These are phyloP conservation scores for Annulohypoxylon nitens DNA, from an alignment of 495 filamentous ascomycete species.

Conservation along the genomic window DNA sequence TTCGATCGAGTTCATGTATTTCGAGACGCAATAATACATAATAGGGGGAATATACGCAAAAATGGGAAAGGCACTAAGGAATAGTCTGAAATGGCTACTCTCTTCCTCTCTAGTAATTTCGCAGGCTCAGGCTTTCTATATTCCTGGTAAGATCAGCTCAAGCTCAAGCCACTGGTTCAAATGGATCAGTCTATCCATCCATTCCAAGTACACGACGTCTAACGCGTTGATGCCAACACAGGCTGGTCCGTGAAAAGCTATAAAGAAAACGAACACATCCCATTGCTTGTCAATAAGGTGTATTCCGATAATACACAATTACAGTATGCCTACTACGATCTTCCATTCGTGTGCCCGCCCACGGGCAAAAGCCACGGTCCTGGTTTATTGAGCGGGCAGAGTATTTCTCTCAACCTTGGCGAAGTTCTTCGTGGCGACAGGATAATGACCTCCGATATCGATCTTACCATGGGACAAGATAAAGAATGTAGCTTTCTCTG, in stretches of 20 bases:
- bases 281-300: slow-evolving; percentile 94
- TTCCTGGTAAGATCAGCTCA: slow-evolving; percentile 70
- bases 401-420: slow-evolving; percentile 89
- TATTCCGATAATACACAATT: slow-evolving; percentile 93
- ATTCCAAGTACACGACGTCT: slow-evolving; percentile 18
- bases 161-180: slow-evolving; percentile 8
- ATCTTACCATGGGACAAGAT: slow-evolving; percentile 84
- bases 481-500: slow-evolving; percentile 83
- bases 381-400: slow-evolving; percentile 82
- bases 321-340: slow-evolving; percentile 93
- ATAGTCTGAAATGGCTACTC: slow-evolving; percentile 48
- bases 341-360: slow-evolving; percentile 91
- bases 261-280: slow-evolving; percentile 81
- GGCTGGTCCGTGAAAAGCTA: slow-evolving; percentile 87
- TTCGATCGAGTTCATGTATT: slow-evolving; percentile 43
- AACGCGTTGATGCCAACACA: slow-evolving; percentile 47
- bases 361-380: slow-evolving; percentile 76
- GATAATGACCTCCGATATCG: slow-evolving; percentile 90
- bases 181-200: neutral
- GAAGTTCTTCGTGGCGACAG: slow-evolving; percentile 93
- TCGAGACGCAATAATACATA: slow-evolving; percentile 27
- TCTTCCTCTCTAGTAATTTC: slow-evolving; percentile 50
- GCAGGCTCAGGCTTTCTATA: slow-evolving; percentile 75
- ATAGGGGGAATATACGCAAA: slow-evolving; percentile 43
- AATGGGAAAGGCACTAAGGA: slow-evolving; percentile 49